phyloP scores from a whole-genome alignment of 2,329 filamentous ascomycete species.

The Magnaporthiopsis rhizophila region DNA sequence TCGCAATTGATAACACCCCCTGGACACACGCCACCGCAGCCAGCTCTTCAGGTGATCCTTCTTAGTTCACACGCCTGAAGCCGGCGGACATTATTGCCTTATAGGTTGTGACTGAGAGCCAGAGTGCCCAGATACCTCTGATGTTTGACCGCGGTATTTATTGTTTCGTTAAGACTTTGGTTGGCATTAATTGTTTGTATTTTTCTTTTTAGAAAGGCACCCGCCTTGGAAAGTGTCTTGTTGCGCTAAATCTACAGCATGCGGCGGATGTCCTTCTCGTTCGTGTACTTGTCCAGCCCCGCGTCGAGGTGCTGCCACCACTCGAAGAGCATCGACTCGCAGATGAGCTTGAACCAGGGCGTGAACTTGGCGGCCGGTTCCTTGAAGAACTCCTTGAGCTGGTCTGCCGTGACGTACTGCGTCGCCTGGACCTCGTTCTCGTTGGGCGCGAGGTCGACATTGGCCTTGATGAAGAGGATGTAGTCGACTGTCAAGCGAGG shows the following conservation, averaged over 20 bases:
- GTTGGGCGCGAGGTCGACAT: slow-evolving; percentile 76
- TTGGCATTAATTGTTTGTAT: neutral
- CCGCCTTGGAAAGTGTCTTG: neutral
- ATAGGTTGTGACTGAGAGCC: no score
- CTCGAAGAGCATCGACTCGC: slow-evolving; percentile 92
- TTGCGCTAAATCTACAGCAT: slow-evolving; percentile 42
- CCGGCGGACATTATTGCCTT: no score
- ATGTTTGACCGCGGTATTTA: no score
- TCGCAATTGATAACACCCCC: neutral
- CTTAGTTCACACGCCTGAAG: no score
- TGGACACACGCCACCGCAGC: neutral
- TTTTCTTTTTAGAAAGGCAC: no score
- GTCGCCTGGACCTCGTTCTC: slow-evolving; percentile 83
- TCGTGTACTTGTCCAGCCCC: slow-evolving; percentile 75
- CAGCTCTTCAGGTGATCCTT: neutral
- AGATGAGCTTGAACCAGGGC: slow-evolving; percentile 99
- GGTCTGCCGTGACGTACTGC: slow-evolving; percentile 73
- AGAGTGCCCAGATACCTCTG: no score
- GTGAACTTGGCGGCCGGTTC: slow-evolving; percentile 80
- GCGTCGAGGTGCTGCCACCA: slow-evolving; percentile 88
- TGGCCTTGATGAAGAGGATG: slow-evolving; percentile 94
- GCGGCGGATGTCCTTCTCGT: slow-evolving; percentile 79
- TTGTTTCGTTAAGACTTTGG: neutral
- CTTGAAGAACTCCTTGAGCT: slow-evolving; percentile 78
- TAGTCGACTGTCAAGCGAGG: slow-evolving; percentile 68